Conservation (phyloP, 352 stramenopile species). For the Pythium sukuiense region DNA sequence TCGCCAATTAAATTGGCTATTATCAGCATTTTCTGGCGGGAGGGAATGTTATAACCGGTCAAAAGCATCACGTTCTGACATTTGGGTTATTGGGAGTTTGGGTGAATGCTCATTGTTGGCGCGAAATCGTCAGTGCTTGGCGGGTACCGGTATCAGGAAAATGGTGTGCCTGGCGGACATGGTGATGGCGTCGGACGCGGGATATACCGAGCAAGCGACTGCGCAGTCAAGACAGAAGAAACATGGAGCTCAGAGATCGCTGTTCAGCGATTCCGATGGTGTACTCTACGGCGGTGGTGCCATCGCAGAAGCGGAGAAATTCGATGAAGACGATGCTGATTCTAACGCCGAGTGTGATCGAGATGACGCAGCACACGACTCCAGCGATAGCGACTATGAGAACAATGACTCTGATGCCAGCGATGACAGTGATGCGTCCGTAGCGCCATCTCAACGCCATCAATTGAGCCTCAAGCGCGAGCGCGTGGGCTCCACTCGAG, state of each 20-base stretch:
- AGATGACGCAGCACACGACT: not conserved
- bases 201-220: not conserved
- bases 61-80: no score
- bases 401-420: slow-evolving; percentile 1
- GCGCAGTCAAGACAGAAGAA: not conserved
- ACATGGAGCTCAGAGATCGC: slow-evolving; percentile 5
- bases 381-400: slow-evolving; percentile 22
- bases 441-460: not conserved
- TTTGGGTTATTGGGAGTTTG: slow-evolving; percentile 24
- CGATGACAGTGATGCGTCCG: not conserved
- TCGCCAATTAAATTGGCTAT: no score
- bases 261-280: slow-evolving; percentile 10
- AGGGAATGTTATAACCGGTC: no score
- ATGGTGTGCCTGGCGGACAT: slow-evolving; percentile 12
- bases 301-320: slow-evolving; percentile 14
- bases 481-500: slow-evolving; percentile 3
- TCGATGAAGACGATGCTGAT: not conserved
- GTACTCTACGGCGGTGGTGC: not conserved
- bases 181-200: not conserved
- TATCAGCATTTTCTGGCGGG: no score
- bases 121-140: not conserved
- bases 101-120: slow-evolving; percentile 9
- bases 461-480: slow-evolving; percentile 20
- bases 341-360: not conserved
- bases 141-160: not conserved